Evolutionary conservation across 495 filamentous ascomycete species (phyloP).

Genomic region (Penicillium steckii): DNA sequence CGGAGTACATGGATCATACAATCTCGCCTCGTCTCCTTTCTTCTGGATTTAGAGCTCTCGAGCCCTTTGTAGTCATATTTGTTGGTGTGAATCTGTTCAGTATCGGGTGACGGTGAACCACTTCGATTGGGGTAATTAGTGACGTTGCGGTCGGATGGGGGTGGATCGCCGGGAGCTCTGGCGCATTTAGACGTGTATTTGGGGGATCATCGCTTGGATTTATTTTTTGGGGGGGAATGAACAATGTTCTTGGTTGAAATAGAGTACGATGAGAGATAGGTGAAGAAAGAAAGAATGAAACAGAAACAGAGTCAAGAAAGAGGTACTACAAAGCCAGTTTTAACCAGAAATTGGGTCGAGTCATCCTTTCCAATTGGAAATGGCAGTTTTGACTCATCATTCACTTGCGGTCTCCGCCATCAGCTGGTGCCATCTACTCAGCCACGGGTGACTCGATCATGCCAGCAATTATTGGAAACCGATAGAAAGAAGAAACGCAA

Average conservation of each 20-base stretch:
- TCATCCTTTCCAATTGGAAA: slow-evolving; percentile 16
- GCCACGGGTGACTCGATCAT: neutral
- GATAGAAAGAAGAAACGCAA: slow-evolving; percentile 16
- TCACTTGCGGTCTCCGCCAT: neutral
- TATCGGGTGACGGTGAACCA: slow-evolving; percentile 13
- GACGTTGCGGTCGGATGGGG: slow-evolving; percentile 25
- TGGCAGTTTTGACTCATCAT: neutral
- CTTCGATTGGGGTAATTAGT: slow-evolving; percentile 11
- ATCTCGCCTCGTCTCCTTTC: slow-evolving; percentile 85
- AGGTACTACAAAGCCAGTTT: slow-evolving; percentile 30
- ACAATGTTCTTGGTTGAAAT: neutral
- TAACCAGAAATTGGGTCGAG: slow-evolving; percentile 36
- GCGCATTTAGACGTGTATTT: slow-evolving; percentile 43
- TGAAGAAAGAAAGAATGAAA: neutral
- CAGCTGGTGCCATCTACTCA: neutral
- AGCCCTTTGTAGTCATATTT: slow-evolving; percentile 33
- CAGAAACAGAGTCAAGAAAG: slow-evolving; percentile 1
- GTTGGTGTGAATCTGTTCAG: neutral
- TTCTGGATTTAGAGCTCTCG: slow-evolving; percentile 60
- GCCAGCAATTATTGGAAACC: slow-evolving; percentile 6
- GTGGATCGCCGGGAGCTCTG: slow-evolving; percentile 20
- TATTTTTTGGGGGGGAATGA: neutral
- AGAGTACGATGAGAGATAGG: neutral
- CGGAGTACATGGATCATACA: slow-evolving; percentile 44
- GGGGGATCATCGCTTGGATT: slow-evolving; percentile 43